Evolutionary conservation across 2,329 filamentous ascomycete species (phyloP), one percentile per base, ranked within the genome.

Genomic region (Dryadomyces quercivorus): DNA sequence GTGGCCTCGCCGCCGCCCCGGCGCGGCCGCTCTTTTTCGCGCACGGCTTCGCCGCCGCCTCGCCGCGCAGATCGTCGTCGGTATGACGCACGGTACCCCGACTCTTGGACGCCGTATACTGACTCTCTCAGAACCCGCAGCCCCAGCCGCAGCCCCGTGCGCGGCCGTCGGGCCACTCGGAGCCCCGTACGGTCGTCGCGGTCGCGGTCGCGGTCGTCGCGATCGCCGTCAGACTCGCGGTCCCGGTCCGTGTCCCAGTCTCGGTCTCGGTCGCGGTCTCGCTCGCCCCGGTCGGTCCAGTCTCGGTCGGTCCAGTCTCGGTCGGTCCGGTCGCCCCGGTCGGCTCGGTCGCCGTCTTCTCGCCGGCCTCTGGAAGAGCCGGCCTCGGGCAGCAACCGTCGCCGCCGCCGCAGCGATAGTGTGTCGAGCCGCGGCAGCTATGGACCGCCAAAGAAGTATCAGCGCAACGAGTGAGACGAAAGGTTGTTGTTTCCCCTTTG

Each of bases 381-480:
- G 4, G 26, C 26, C 8, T 31, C 26, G 26, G 26, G 26, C 26
- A 31, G 26, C 26, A 31, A 51, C 40, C 59, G 61, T 5, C 57
- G 62, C 13, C 53, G 62, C 22, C 50, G 60, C 5, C 59, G 60
- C 48, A 56, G 50, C 21, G 55, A 55, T 45, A 60, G 59, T 42
- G 55, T 52, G 49, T 59, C 59, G n/a, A 60, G 57, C 49, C 47
- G 31, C 15, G 55, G 43, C 44, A 57, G 58, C 21, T 46, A 42
- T 2, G 59, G 55, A 49, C 59, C 63, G 50, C 63, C 62, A 22
- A 62, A 59, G 56, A 62, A 63, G 51, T 54, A 59, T 48, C 60
- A 54, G 36, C 56, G 60, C 9, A 55, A 53, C 9, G 50, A 44
- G 13, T 20, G n/a, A n/a, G n/a, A n/a, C n/a, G n/a, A n/a, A 36